Conservation (phyloP, 2,329 filamentous ascomycete species). For the Raffaelea albimanens region DNA sequence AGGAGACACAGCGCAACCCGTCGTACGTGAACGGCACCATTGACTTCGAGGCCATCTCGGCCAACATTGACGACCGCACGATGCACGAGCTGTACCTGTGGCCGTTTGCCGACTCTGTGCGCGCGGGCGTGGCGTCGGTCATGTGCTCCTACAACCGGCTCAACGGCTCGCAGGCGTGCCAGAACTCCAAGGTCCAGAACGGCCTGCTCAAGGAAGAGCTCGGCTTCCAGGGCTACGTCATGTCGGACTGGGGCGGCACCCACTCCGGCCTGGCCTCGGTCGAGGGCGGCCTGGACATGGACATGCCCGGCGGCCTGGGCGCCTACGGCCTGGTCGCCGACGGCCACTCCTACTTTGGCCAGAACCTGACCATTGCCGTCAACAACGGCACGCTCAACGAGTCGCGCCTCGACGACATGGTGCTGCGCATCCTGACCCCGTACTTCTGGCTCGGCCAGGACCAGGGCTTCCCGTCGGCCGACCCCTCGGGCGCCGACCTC, state of each 20-base stretch:
- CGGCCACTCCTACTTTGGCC: conserved; percentile 27
- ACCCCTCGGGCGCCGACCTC: conserved; percentile 35
- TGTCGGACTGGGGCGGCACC: conserved; percentile 48
- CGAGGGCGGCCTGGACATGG: conserved; percentile 61
- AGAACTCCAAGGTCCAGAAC: conserved; percentile 57
- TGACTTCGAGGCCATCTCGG: conserved; percentile 21
- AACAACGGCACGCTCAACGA: conserved; percentile 49
- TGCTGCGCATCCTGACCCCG: conserved; percentile 32
- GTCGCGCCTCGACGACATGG: conserved; percentile 32
- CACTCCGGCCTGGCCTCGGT: conserved; percentile 45
- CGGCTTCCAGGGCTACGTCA: conserved; percentile 54
- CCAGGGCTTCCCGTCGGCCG: conserved; percentile 26
- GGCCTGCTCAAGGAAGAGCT: conserved; percentile 52
- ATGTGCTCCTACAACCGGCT: conserved; percentile 59
- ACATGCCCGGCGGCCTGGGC: conserved; percentile 50
- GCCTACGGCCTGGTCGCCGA: conserved; percentile 43
- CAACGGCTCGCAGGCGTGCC: conserved; percentile 60
- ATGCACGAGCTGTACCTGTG: conserved; percentile 42
- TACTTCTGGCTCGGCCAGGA: conserved; percentile 50
- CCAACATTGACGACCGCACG: conserved; percentile 34
- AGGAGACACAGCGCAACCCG: conserved; percentile 45
- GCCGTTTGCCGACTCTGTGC: conserved; percentile 42
- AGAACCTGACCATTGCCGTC: conserved; percentile 50
- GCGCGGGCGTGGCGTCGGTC: conserved; percentile 45
- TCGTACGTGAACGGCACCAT: conserved; percentile 33